A percentile compares a stretch with the other conserved stretches of the same genome.
These are phyloP conservation scores for Leptographium lundbergii DNA, from an alignment of 2,329 filamentous ascomycete species.

Conservation along the genomic window DNA sequence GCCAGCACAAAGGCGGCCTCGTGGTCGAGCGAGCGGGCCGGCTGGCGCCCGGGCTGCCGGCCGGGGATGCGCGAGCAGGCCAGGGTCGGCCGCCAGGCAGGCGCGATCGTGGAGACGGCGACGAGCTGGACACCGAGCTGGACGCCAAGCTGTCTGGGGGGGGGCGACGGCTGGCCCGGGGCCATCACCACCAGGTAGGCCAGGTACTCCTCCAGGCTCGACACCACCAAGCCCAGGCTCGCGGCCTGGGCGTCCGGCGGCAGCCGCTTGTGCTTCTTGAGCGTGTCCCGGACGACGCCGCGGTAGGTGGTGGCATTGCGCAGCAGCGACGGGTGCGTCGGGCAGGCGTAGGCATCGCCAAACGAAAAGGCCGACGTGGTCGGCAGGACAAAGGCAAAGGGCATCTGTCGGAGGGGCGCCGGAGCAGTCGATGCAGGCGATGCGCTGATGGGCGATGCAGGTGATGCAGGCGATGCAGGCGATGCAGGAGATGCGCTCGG, in stretches of 20 bases:
- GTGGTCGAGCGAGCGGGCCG: conserved; percentile 58
- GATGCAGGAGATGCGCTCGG: no score
- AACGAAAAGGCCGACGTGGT: conserved; percentile 84
- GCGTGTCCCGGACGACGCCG: conserved; percentile 64
- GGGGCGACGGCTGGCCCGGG: no score
- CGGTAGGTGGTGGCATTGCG: conserved; percentile 72
- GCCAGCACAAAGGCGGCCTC: conserved; percentile 72
- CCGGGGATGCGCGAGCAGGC: conserved; percentile 47
- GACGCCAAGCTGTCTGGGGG: no score
- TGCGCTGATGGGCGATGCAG: no score
- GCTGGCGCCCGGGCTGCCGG: conserved; percentile 39
- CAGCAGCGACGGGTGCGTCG: conserved; percentile 80
- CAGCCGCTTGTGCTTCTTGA: conserved; percentile 88
- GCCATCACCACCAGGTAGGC: conserved; percentile 72
- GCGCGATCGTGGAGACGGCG: no score
- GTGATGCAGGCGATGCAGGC: no score
- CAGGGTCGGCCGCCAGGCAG: conserved; percentile 76
- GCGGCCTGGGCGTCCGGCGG: conserved; percentile 55
- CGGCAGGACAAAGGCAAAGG: conserved; percentile 76
- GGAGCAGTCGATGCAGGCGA: no score
- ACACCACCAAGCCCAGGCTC: conserved; percentile 57
- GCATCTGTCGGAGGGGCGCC: conserved; percentile 48
- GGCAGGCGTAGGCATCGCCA: conserved; percentile 60
- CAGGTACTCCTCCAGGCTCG: conserved; percentile 62
- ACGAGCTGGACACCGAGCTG: conserved; percentile 46